Conservation (phyloP, 495 filamentous ascomycete species). For the Hypoxylon rickii region DNA sequence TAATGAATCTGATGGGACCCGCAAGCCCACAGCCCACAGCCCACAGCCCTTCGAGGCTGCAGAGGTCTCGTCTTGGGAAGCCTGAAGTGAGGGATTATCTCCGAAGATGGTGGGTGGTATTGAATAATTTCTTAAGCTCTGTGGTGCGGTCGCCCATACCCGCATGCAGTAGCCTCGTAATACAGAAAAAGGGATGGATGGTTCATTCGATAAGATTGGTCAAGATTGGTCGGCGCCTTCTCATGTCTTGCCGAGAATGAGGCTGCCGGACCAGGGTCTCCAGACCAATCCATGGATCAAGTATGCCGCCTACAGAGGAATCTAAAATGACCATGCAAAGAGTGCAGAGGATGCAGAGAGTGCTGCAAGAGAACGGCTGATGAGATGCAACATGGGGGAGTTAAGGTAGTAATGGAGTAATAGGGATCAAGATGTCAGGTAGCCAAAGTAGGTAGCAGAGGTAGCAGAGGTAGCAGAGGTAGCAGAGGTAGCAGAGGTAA, state of each 20-base stretch:
- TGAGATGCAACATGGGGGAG: not conserved
- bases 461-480: too few relatives aligned
- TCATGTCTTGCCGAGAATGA: conserved; percentile 42
- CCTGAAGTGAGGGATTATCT: conserved; percentile 41
- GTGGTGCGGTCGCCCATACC: conserved; percentile 34
- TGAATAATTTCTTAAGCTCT: conserved; percentile 36
- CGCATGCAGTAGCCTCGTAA: conserved; percentile 45
- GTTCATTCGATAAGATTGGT: conserved; percentile 30
- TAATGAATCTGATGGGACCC: conserved; percentile 35
- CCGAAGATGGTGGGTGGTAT: conserved; percentile 38
- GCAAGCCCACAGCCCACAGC: too few relatives aligned
- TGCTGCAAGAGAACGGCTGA: not conserved
- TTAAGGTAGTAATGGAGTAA: not conserved
- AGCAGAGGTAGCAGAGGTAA: too few relatives aligned
- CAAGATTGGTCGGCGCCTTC: conserved; percentile 29
- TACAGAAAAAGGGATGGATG: conserved; percentile 34
- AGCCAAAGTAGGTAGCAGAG: too few relatives aligned
- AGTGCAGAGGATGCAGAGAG: too few relatives aligned
- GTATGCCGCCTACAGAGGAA: conserved; percentile 7
- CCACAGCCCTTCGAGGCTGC: conserved; percentile 37
- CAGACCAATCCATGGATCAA: conserved; percentile 27
- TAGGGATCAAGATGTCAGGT: too few relatives aligned
- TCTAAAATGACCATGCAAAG: conserved; percentile 25
- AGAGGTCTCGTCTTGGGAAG: conserved; percentile 11
- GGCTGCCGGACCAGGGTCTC: conserved; percentile 38